Evolutionary conservation across 352 stramenopile genomes (phyloP), one percentile per base, ranked within the genome.

Genomic region (Phytophthora melonis): DNA sequence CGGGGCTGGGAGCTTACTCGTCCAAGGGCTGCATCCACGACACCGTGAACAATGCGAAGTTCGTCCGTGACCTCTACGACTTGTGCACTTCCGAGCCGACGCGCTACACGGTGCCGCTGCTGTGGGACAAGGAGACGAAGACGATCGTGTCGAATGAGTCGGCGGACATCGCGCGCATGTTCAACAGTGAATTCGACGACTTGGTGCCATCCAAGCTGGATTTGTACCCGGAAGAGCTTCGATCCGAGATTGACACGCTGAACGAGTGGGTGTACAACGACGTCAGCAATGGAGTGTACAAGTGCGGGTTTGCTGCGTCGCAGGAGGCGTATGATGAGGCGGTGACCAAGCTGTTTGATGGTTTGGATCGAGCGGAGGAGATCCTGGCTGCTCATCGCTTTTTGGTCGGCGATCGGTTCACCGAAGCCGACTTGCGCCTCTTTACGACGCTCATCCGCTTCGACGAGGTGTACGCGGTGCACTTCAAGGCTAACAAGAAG

Each of bases 91-190:
- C 81, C 18, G 87, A 80, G 9, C 77, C 70, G 39, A 85, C 84
- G 25, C 98, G 98, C 63, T 99, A 96, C 81, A 95, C 94, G 11
- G 96, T 99, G 52, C 97, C 97, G 23, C 69, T 99, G 0, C 72
- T 99, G 11, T 99, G 90, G 83, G 96, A 99, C 83, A 98, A 96
- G 70, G 97, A 98, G 73, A 72, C 79, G 0, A 78, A 96, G 25
- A 98, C 88, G 7, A 98, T 99, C 72, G 97, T 99, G 13, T 98
- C 93, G 78, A 99, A 99, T 71, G 97, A 99, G 81, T 98, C 90
- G 1, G 88, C 89, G 25, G 96, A 99, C 64, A 99, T 99, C 79
- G 92, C 98, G 13, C 84, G 93, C 70, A 99, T 99, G 88, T 83
- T 99, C 41, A 98, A 98, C 81, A 89, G 79, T 19, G 88, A 84